Conservation (phyloP, 2,329 filamentous ascomycete species). For the Polychaeton citri region DNA sequence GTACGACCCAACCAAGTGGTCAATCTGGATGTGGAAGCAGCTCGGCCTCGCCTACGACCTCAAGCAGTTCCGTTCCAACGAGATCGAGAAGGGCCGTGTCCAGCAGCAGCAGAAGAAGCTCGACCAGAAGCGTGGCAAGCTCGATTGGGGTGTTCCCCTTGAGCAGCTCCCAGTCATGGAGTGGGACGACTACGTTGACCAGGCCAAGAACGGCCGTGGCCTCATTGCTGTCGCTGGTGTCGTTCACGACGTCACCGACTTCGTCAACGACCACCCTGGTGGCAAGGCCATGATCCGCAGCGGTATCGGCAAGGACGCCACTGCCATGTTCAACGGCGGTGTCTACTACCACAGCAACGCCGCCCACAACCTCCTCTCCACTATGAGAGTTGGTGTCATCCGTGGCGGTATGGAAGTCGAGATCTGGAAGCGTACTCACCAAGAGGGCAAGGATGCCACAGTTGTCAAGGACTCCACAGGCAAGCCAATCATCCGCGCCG, state of each 20-base stretch:
- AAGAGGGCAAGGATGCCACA: constrained; percentile 70
- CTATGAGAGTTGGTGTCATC: constrained; percentile 77
- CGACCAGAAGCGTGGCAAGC: constrained; percentile 66
- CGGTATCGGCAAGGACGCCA: constrained; percentile 75
- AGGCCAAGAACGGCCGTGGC: constrained; percentile 64
- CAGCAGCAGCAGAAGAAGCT: constrained; percentile 90
- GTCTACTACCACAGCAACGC: constrained; percentile 85
- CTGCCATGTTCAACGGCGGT: constrained; percentile 82
- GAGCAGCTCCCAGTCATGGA: constrained; percentile 75
- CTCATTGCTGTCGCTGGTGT: constrained; percentile 71
- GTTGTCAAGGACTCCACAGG: constrained; percentile 70
- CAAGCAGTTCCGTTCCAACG: constrained; percentile 82
- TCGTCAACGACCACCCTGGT: constrained; percentile 83
- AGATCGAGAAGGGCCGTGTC: constrained; percentile 82
- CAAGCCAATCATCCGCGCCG: constrained; percentile 72
- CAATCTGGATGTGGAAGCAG: constrained; percentile 73
- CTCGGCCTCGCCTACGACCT: constrained; percentile 73
- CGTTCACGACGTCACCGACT: constrained; percentile 71
- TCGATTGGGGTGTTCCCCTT: constrained; percentile 77
- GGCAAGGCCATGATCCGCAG: constrained; percentile 75
- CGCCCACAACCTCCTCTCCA: constrained; percentile 76
- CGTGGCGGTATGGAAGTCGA: constrained; percentile 80
- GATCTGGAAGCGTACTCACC: constrained; percentile 80
- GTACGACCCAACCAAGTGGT: constrained; percentile 87
- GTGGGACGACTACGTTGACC: constrained; percentile 74